Evolutionary conservation across 306 rosid genomes (phyloP).

Genomic region (Ceratonia siliqua): DNA sequence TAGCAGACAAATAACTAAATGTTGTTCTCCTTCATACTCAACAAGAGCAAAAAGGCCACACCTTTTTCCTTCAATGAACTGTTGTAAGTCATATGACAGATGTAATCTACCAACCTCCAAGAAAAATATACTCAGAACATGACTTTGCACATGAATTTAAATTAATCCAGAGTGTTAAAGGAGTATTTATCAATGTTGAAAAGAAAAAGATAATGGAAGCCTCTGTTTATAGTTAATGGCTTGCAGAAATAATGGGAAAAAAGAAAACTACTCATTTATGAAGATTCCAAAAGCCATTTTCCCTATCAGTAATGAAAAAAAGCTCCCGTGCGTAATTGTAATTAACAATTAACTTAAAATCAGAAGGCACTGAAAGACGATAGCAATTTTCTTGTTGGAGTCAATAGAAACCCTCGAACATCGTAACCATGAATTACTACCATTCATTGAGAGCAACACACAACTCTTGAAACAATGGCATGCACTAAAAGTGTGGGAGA

Average conservation of each 20-base stretch:
- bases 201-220: conserved; percentile 2
- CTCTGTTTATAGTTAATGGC: background rate
- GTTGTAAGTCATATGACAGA: background rate
- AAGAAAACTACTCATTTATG: conserved; percentile 81
- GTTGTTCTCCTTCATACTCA: conserved; percentile 95
- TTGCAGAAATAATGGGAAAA: conserved; percentile 2
- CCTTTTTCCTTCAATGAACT: conserved; percentile 74
- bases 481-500: conserved; percentile 5
- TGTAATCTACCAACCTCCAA: background rate
- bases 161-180: background rate
- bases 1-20: conserved; percentile 24
- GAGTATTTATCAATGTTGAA: background rate
- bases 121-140: background rate
- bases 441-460: background rate
- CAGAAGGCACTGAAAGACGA: conserved; percentile 5
- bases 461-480: background rate
- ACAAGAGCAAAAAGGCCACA: conserved; percentile 89
- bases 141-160: background rate
- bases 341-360: background rate
- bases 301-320: conserved; percentile 79
- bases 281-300: conserved; percentile 89
- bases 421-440: background rate
- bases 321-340: conserved; percentile 76
- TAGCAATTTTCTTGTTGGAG: conserved; percentile 17
- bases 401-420: conserved; percentile 5